phyloP scores from a whole-genome alignment of 169 alveolate genomes.

The Eimeria necatrix region DNA sequence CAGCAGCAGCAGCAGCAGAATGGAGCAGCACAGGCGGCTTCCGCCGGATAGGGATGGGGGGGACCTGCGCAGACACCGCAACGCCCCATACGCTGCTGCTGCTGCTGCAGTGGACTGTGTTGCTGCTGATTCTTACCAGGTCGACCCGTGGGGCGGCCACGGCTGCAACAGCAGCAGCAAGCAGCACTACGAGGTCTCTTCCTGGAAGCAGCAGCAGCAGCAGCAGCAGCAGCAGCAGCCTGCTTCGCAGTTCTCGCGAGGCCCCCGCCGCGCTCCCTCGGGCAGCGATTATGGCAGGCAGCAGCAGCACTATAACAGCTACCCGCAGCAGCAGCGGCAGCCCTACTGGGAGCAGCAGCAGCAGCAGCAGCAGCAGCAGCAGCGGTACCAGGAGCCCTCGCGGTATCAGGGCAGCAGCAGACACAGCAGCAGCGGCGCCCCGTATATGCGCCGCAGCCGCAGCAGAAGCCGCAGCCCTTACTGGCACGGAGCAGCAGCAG shows the following conservation, averaged over 20 bases:
- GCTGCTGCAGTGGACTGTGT: conserved; percentile 4
- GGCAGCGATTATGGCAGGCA: too few relatives aligned
- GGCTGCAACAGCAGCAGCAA: neutral
- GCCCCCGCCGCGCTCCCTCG: too few relatives aligned
- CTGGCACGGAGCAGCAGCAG: neutral
- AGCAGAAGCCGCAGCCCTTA: neutral
- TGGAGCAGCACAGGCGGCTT: neutral
- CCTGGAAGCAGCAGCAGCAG: neutral
- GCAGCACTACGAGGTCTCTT: neutral
- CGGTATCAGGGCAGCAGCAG: neutral
- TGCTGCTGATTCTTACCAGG: neutral
- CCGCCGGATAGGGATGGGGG: neutral
- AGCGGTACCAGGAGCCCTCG: neutral
- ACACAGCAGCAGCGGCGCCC: neutral
- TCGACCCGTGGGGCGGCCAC: neutral
- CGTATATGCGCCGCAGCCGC: neutral
- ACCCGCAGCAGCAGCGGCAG: too few relatives aligned
- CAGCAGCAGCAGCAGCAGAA: conserved; percentile 8
- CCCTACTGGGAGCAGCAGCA: too few relatives aligned
- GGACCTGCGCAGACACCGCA: neutral
- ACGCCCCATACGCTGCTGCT: neutral
- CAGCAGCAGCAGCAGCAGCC: neutral
- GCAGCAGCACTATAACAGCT: too few relatives aligned
- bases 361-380: too few relatives aligned
- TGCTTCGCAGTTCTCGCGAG: too few relatives aligned